Base-by-base conservation (phyloP, 2,329 filamentous ascomycete species). In the Fusarium sp. region DNA sequence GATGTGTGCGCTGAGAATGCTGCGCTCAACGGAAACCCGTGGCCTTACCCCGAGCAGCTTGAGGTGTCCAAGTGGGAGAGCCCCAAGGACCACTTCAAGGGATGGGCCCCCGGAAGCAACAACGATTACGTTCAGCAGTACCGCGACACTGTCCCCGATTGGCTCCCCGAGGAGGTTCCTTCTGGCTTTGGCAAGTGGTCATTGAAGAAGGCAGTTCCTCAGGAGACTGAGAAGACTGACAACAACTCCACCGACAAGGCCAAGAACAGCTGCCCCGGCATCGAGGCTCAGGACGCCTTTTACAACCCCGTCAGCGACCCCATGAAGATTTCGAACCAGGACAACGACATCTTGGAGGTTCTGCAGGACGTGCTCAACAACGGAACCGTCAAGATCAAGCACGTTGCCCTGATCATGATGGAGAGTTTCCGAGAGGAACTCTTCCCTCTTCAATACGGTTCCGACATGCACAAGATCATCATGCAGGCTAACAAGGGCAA, bases 361-460 rank as follows among this genome's bases (percentile, higher is more conserved):
- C 64, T 83, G 2, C 70, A 74, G 33, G 66, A 75, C 8, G 73
- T 72, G 9, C 67, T 83, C 1, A 67, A 58, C 2, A 67, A 75
- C 3, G 70, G 66, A n/a, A 57, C 64, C 6, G 77, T 85, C 33
- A 81, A 81, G 61, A 85, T 87, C 64, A 84, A 85, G 69, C 84
- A 87, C 65, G 79, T 87, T 12, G 78, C 86, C n/a, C 71, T 86
- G 10, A 69, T 87, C 22, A 83, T 85, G 58, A 79, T 87, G 49
- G 85, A 87, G 70, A 86, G 84, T 51, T 84, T 84, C 2, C 81
- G 85, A 6, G 82, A 83, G 17, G 85, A 87, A 53, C 80, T 86
- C 1, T 87, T 86, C 66, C 85, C 85, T 5, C 72, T 87, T 24
- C 84, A 84, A 38, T 81, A 83, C 64, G 79, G 79, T 4, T 84